These are phyloP conservation scores for Nitzschia sp. DNA, from an alignment of 108 stramenopile species.

Conservation along the genomic window DNA sequence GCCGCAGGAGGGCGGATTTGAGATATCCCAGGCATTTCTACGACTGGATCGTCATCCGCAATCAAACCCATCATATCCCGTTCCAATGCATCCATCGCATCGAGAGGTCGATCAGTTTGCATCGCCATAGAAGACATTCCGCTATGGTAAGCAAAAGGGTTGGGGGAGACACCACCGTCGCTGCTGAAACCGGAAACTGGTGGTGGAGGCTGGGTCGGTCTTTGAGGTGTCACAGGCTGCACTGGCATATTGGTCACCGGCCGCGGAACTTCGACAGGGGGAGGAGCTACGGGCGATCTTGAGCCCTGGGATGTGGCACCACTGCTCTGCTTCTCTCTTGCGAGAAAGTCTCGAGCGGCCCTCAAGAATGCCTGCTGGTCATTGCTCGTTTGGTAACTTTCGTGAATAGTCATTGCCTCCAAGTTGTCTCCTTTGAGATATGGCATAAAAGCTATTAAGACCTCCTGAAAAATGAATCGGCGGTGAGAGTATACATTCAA, in stretches of 20 bases:
- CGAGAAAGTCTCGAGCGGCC: conserved; percentile 60
- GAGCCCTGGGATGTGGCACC: background rate
- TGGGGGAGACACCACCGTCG: conserved; percentile 1
- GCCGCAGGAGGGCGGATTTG: background rate
- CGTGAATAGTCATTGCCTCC: conserved; percentile 65
- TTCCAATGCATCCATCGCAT: conserved; percentile 34
- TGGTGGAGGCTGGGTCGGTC: background rate
- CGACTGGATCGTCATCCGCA: conserved; percentile 30
- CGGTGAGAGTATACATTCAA: background rate
- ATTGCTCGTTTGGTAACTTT: conserved; percentile 51
- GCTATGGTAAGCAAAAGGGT: background rate
- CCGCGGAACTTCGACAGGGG: background rate
- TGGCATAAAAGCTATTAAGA: conserved; percentile 72
- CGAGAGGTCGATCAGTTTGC: background rate
- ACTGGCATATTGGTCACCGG: background rate
- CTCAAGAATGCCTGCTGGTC: conserved; percentile 62
- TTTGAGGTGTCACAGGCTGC: background rate
- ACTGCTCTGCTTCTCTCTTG: conserved; percentile 1
- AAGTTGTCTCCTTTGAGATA: conserved; percentile 62
- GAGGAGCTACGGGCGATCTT: background rate
- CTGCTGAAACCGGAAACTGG: background rate
- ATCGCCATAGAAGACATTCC: background rate
- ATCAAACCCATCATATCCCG: conserved; percentile 36
- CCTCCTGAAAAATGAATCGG: conserved; percentile 37
- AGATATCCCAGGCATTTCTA: conserved; percentile 6